Percentiles rank a stretch among this genome's conserved stretches.
Evolutionary conservation across 2,329 filamentous ascomycete genomes (phyloP).

Genomic region (Sclerotinia subarctica): DNA sequence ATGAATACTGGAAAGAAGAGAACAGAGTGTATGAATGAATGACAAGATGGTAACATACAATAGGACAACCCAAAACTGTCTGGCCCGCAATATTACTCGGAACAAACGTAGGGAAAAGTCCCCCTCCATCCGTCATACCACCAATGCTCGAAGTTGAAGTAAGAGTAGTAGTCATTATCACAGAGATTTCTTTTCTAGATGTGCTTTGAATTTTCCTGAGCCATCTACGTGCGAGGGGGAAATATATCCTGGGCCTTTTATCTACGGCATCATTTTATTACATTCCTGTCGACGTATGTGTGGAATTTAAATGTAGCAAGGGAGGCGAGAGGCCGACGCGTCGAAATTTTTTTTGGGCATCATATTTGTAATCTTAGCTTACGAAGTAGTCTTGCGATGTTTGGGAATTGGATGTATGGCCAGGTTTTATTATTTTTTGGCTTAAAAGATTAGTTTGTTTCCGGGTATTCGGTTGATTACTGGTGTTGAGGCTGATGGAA

Average conservation of each 20-base stretch:
- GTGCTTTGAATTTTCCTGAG: background rate
- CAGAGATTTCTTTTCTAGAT: background rate
- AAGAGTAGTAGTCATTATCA: background rate
- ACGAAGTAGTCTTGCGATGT: too few species aligned
- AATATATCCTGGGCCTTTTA: background rate
- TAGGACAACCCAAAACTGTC: conserved; percentile 14
- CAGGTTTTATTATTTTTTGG: background rate
- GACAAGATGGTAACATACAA: background rate
- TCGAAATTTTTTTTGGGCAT: background rate
- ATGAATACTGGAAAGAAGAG: background rate
- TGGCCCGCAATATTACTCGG: conserved; percentile 11
- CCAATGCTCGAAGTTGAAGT: background rate
- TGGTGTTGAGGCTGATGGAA: background rate
- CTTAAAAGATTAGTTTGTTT: background rate
- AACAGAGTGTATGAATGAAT: background rate
- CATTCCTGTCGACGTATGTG: background rate
- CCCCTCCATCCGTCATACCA: conserved; percentile 2
- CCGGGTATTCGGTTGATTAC: background rate
- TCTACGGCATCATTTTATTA: background rate
- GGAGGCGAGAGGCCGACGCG: background rate
- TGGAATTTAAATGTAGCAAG: conserved; percentile 9
- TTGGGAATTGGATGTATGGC: background rate
- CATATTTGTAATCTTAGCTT: background rate
- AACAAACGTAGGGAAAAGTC: conserved; percentile 9
- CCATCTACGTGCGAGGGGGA: background rate